Percentiles rank a stretch among this genome's conserved stretches.
Conservation (phyloP, 176 grass and related monocot genomes). For the Musa itinerans region DNA sequence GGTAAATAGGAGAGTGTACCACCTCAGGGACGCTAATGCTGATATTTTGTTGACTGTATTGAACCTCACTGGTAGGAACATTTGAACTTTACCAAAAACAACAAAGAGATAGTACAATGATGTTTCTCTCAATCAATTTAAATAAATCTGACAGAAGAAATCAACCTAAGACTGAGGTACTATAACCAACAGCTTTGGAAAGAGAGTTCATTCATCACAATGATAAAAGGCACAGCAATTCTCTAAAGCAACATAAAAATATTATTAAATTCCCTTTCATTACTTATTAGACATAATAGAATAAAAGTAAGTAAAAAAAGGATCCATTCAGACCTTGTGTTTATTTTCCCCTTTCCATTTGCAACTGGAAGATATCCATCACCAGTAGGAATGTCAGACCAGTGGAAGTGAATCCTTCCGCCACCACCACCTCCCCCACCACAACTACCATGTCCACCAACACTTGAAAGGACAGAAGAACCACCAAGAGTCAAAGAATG, state of each 20-base stretch:
- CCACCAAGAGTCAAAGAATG: slow-evolving; percentile 49
- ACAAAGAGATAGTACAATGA: neutral
- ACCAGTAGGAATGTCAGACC: slow-evolving; percentile 83
- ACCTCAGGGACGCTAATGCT: too few species aligned
- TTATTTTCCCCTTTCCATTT: slow-evolving; percentile 65
- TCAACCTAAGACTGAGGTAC: too few species aligned
- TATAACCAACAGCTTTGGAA: too few species aligned
- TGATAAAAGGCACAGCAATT: neutral
- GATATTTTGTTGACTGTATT: too few species aligned
- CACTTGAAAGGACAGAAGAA: slow-evolving; percentile 67
- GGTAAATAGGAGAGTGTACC: too few species aligned
- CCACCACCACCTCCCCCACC: slow-evolving; percentile 76
- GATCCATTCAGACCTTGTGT: slow-evolving; percentile 51
- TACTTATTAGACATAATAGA: neutral
- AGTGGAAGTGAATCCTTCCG: slow-evolving; percentile 97
- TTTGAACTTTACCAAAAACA: neutral
- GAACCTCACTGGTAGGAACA: neutral
- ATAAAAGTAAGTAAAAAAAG: slow-evolving; percentile 16
- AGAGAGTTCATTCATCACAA: too few species aligned
- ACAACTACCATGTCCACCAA: slow-evolving; percentile 52
- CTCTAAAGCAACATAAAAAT: neutral
- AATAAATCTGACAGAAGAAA: too few species aligned
- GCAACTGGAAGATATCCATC: slow-evolving; percentile 94
- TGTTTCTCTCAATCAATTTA: too few species aligned
- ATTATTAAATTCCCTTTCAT: neutral